Percentiles rank a stretch among this genome's conserved stretches.
These are phyloP conservation scores for Epichloe glyceriae DNA, from an alignment of 2,329 filamentous ascomycete species.

Conservation along the genomic window DNA sequence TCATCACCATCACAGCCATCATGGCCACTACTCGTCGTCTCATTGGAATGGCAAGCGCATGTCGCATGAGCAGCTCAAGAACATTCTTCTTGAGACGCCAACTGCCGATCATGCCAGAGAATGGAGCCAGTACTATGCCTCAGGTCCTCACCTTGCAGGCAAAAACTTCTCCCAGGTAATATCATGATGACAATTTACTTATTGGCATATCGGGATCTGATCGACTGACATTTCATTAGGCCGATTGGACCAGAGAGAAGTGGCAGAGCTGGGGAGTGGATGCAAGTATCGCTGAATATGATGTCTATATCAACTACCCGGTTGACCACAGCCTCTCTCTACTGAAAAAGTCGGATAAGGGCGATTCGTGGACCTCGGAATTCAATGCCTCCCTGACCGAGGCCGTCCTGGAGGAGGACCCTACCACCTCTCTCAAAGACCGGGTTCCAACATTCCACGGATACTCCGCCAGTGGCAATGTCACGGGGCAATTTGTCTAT, in stretches of 20 bases:
- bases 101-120: conserved; percentile 44
- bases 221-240: conserved; percentile 25
- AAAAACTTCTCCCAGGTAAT: conserved; percentile 59
- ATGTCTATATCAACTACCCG: conserved; percentile 69
- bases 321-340: conserved; percentile 56
- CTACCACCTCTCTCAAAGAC: conserved; percentile 57
- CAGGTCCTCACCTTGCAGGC: conserved; percentile 63
- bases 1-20: conserved; percentile 20
- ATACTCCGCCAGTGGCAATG: conserved; percentile 85
- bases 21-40: conserved; percentile 15
- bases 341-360: conserved; percentile 31
- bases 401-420: conserved; percentile 72
- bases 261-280: conserved; percentile 61
- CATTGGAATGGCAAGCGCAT: conserved; percentile 16
- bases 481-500: conserved; percentile 75
- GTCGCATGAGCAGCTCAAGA: conserved; percentile 37
- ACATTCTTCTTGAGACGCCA: conserved; percentile 46
- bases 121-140: conserved; percentile 69
- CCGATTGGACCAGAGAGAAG: conserved; percentile 59
- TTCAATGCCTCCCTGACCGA: conserved; percentile 75
- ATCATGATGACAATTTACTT: not conserved
- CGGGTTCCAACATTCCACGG: conserved; percentile 87
- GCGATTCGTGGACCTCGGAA: conserved; percentile 42
- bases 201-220: not conserved
- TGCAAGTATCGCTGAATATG: conserved; percentile 54